Evolutionary conservation across 2,329 filamentous ascomycete species (phyloP).

Genomic region (Elsinoe batatas): DNA sequence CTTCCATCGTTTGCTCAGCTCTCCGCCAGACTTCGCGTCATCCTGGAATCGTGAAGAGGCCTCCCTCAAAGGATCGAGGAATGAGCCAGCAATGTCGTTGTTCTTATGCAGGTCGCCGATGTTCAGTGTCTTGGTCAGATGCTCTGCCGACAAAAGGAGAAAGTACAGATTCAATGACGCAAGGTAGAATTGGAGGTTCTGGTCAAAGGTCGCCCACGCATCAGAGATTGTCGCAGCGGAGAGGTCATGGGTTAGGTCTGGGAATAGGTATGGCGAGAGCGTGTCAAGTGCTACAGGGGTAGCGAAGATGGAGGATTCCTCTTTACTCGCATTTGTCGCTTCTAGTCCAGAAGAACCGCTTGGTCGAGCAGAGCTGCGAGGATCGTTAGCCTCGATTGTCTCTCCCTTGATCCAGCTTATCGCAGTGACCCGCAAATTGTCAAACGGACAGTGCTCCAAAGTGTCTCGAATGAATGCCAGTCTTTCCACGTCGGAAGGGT

Average conservation of each 20-base stretch:
- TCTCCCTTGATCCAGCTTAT: conserved; percentile 53
- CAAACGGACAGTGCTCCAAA: conserved; percentile 44
- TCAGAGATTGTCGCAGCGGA: conserved; percentile 29
- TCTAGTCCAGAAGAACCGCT: conserved; percentile 8
- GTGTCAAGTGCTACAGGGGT: conserved; percentile 38
- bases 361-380: neutral
- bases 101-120: conserved; percentile 35
- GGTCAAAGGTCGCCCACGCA: conserved; percentile 38
- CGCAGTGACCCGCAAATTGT: conserved; percentile 47
- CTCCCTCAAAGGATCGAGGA: conserved; percentile 34
- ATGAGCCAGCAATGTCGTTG: conserved; percentile 33
- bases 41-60: conserved; percentile 29
- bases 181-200: conserved; percentile 45
- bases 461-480: conserved; percentile 47
- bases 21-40: conserved; percentile 28
- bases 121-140: conserved; percentile 38
- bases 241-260: conserved; percentile 36
- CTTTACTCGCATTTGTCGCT: conserved; percentile 3
- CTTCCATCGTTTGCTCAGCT: conserved; percentile 28
- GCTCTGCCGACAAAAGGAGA: conserved; percentile 41
- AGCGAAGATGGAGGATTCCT: conserved; percentile 33
- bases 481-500: conserved; percentile 42
- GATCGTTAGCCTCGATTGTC: conserved; percentile 39
- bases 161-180: conserved; percentile 51
- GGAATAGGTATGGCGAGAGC: conserved; percentile 44